Base-by-base conservation (phyloP, 192 early-diverging fungal species). In the Dissophora globulifera region DNA sequence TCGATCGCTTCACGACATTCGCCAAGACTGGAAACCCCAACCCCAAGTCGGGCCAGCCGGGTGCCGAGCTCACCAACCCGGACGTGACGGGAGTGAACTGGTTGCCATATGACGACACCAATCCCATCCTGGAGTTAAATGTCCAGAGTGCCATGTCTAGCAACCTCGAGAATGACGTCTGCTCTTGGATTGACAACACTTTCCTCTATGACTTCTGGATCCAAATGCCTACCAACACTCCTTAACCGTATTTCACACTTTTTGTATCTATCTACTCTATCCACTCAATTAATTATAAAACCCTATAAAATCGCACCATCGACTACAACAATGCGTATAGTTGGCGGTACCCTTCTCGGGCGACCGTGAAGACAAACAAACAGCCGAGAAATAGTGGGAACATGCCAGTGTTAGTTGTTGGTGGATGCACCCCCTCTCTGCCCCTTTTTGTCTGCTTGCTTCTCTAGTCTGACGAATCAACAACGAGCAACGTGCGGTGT, bases 11-110 rank as follows among this genome's bases (percentile, higher is more conserved):
- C 27, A 55, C 79, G 3, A 49, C 60, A 1, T 83, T 83, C 57
- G 81, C 81, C 3, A 76, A 71, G 52, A 68, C 72, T 1, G 72
- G 81, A 13, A 65, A 82, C 20, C 81, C 81, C 0, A 80, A 82
- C 32, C 81, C 78, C 0, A 33, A 53, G 10, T 2, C 59, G 0
- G 23, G 20, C 32, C 6, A 38, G 1, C 31, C 13, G 0, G 69
- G 69, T 42, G 29, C 62, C 15, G 69, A 54, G 53, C 19, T 15
- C 9, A 15, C 20, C 7, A 71, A 71, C 32, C 29, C 69, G 1
- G 69, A 74, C 16, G 69, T 74, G 19, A 64, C 55, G 0, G 23
- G 47, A 11, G 53, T 74, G 12, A 10, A 63, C 4, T 74, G 69
- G 69, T n/a, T 16, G 3, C 16, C 27, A 0, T 74, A 74, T 41